Evolutionary conservation across 2,329 filamentous ascomycete genomes (phyloP), one percentile per base, ranked within the genome.

Genomic region (Colletotrichum endophyticum): DNA sequence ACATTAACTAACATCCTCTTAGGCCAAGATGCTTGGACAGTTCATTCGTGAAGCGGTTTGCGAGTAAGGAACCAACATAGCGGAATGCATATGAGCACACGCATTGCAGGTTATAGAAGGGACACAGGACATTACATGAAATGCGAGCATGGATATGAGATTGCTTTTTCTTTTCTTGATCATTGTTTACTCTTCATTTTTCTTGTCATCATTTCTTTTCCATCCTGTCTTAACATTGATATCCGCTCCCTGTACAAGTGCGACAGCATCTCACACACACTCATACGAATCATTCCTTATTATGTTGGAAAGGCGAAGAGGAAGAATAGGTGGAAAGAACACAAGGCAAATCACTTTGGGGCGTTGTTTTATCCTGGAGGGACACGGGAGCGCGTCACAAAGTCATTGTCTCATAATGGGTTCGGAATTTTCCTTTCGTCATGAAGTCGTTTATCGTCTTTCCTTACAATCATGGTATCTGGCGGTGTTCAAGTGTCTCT

Each of bases 11-110:
- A 82, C 77, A 44, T 39, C 12, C 25, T 27, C 12, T 4, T 69
- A 85, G 84, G 85, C 85, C 53, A 85, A 84, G 74, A 81, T 83
- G 39, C 81, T 86, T 15, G 83, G 83, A 61, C 77, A 78, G 4
- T 82, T 84, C 76, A 81, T 86, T 72, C 81, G 82, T 36, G 82
- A 85, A 73, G 84, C 83, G n/a, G 78, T 86, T n/a, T 78, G 75
- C 62, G 69, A 77, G 66, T 78, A 78, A 77, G 56, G 62, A 63
- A 57, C 39, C n/a, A 6, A 57, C 63, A 72, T 72, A 67, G 72
- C 72, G 66, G 28, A 56, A 63, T 67, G 67, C 57, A 77, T 32
- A 57, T 32, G 44, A 69, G 59, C 49, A 68, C 62, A 75, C 39
- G 39, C 72, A 75, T 70, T 70, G 74, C 70, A 73, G 74, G 74